Evolutionary conservation across 2,329 filamentous ascomycete genomes (phyloP), one percentile per base, ranked within the genome.

Genomic region (Penicillium sp.): DNA sequence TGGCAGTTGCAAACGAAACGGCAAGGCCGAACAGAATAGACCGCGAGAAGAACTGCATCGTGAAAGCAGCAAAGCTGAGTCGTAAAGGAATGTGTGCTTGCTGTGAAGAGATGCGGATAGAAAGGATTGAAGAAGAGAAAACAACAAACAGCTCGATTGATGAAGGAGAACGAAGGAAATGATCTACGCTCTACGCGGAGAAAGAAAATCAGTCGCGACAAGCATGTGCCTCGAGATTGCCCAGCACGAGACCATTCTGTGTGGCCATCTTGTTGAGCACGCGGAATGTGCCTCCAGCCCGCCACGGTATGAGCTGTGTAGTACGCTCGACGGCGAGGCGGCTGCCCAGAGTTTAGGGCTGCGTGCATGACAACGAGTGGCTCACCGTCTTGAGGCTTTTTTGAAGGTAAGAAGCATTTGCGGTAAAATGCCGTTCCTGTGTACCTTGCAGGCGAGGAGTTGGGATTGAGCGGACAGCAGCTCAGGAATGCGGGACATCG

Each of bases 1-100:
- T 24, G 12, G 53, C 56, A 21, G 33, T 35, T 24, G 28, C 26
- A 26, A 59, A 40, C 3, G 33, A 56, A 48, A 45, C 20, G 24
- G 20, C 47, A 9, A 59, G 47, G 35, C 30, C 52, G 12, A 57
- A 23, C 2, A 57, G 35, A 14, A 57, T 16, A 47, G 42, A 40
- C 16, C 26, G 46, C 30, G 8, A 48, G 30, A 48, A 51, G 8
- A 59, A 48, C 21, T 42, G 47, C 57, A 57, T 51, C 14, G 20
- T 46, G 45, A 21, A 43, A 21, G 24, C 33, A 52, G 20, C 12
- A 40, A 16, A 40, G 4, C n/a, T 7, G n/a, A 40, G 30, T 40
- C 35, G 35, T 20, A 11, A 30, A 16, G 26, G 23, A 24, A 47
- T 16, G 23, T 20, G 20, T 21, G 23, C 45, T 40, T 18, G 16